Percentiles rank a stretch among this genome's conserved stretches.
These are phyloP conservation scores for Globisporangium solare DNA, from an alignment of 352 stramenopile species.

Conservation along the genomic window DNA sequence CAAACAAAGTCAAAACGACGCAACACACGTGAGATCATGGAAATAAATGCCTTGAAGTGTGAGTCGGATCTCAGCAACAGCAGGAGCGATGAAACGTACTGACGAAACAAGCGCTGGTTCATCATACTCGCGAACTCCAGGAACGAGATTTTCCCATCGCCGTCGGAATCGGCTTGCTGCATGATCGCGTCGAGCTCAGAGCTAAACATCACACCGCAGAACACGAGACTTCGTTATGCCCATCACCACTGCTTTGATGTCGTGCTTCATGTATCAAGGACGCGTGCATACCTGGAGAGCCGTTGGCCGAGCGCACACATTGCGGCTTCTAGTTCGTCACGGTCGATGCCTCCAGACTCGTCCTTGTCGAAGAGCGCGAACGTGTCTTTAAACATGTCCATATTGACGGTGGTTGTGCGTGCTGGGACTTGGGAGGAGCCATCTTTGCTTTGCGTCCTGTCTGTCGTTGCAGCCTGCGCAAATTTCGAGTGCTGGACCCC, in stretches of 20 bases:
- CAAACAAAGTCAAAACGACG: not conserved
- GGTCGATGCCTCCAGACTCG: constrained; percentile 60
- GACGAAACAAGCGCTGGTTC: constrained; percentile 64
- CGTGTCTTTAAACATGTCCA: constrained; percentile 80
- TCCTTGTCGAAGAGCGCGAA: constrained; percentile 78
- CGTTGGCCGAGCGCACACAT: constrained; percentile 53
- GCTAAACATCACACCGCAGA: constrained; percentile 11
- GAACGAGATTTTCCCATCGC: constrained; percentile 73
- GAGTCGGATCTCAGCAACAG: no score
- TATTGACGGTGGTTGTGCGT: constrained; percentile 54
- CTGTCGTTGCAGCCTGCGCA: constrained; percentile 8
- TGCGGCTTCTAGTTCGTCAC: constrained; percentile 48
- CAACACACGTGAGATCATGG: not conserved
- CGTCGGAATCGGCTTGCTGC: constrained; percentile 55
- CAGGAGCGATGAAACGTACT: constrained; percentile 21
- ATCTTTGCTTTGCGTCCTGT: no score
- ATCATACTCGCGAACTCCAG: constrained; percentile 77
- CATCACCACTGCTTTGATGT: not conserved
- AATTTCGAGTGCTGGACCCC: constrained; percentile 56
- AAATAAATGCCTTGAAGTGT: no score
- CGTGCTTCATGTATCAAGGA: no score
- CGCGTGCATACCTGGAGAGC: constrained; percentile 28
- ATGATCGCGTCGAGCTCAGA: constrained; percentile 67
- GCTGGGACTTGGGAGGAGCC: no score
- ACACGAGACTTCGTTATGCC: not conserved